Percentiles rank a stretch among this genome's conserved stretches.
Conservation (phyloP, 768 basidiomycete species). For the Mycena kentingensis region DNA sequence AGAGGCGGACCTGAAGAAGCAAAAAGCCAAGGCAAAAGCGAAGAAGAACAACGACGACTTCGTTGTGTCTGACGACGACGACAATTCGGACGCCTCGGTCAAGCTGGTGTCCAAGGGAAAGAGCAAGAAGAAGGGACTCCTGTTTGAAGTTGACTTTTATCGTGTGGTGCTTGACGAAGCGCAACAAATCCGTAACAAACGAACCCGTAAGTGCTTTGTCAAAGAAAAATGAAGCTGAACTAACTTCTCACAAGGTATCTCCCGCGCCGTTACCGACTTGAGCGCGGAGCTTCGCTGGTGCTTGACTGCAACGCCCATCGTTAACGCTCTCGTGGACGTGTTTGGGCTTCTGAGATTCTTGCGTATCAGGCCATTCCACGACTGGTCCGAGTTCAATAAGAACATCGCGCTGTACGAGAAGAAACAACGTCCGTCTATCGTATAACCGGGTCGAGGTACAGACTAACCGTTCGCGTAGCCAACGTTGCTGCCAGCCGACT, state of each 20-base stretch:
- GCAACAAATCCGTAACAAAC: slow-evolving; percentile 53
- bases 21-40: slow-evolving; percentile 37
- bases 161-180: slow-evolving; percentile 60
- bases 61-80: slow-evolving; percentile 40
- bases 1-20: slow-evolving; percentile 49
- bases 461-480: too few species aligned
- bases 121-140: slow-evolving; percentile 43
- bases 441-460: too few species aligned
- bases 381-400: slow-evolving; percentile 42
- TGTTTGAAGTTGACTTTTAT: slow-evolving; percentile 56
- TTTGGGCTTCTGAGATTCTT: slow-evolving; percentile 51
- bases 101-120: slow-evolving; percentile 31
- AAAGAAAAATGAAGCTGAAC: slow-evolving; percentile 19
- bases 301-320: slow-evolving; percentile 59
- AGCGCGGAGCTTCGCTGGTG: slow-evolving; percentile 62
- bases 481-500: slow-evolving; percentile 55
- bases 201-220: slow-evolving; percentile 42
- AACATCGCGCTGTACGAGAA: slow-evolving; percentile 46
- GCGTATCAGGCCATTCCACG: slow-evolving; percentile 49
- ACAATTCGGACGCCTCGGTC: slow-evolving; percentile 30
- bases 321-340: slow-evolving; percentile 60
- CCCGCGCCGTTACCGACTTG: slow-evolving; percentile 57
- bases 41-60: slow-evolving; percentile 33
- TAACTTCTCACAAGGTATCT: slow-evolving; percentile 41
- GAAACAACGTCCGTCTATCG: slow-evolving; percentile 55